phyloP scores from a whole-genome alignment of 2,329 filamentous ascomycete genomes.

The Pseudocercospora musae region DNA sequence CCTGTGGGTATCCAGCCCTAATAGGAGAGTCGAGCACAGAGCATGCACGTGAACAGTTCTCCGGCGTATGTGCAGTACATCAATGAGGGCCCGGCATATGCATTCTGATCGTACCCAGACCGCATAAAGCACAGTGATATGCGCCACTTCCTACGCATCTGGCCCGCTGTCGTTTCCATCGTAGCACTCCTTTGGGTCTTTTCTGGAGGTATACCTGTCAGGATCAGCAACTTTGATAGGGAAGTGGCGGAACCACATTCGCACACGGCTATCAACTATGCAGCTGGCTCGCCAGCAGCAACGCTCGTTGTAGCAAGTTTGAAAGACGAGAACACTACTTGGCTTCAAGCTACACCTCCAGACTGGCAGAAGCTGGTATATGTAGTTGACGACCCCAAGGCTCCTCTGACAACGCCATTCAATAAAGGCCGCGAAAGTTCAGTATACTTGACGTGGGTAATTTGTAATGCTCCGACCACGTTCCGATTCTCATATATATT shows the following conservation, averaged over 20 bases:
- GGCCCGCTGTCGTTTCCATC: not conserved
- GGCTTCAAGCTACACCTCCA: constrained; percentile 39
- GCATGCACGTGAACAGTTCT: not conserved
- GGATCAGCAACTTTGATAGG: not conserved
- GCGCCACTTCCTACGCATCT: not conserved
- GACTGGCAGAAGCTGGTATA: constrained; percentile 43
- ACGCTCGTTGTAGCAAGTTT: not conserved
- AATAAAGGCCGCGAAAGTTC: constrained; percentile 51
- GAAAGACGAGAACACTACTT: constrained; percentile 33
- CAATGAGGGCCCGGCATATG: not conserved
- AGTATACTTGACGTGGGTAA: constrained; percentile 51
- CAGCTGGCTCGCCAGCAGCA: not conserved
- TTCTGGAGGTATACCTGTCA: not conserved
- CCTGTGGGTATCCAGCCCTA: no score
- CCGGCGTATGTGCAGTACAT: not conserved
- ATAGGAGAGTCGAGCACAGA: no score
- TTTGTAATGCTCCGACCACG: no score
- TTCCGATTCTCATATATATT: no score
- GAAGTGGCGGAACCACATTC: not conserved
- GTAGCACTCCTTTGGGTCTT: not conserved
- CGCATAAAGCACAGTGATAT: not conserved
- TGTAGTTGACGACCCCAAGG: constrained; percentile 40
- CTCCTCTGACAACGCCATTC: constrained; percentile 41
- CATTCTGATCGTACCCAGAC: not conserved
- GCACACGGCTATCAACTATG: not conserved